Evolutionary conservation across 768 basidiomycete species (phyloP).

Genomic region (Russula sp.): DNA sequence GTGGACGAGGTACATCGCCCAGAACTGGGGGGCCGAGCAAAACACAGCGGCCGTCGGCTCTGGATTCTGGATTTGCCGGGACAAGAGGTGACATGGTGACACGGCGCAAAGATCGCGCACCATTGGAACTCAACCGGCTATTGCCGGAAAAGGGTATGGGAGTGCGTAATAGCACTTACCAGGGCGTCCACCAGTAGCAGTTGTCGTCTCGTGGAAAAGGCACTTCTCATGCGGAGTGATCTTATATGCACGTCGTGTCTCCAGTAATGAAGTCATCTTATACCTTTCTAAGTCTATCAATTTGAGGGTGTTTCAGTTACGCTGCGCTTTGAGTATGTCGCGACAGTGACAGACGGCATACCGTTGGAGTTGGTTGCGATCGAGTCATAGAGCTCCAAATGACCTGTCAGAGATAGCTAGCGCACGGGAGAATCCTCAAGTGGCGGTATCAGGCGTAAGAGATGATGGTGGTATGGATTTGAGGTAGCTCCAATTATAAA

Average conservation of each 20-base stretch:
- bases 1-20: constrained; percentile 5
- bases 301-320: not conserved
- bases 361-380: not conserved
- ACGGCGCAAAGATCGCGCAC: not conserved
- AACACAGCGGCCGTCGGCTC: not conserved
- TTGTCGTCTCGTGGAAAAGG: not conserved
- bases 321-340: not conserved
- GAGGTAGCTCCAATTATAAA: not conserved
- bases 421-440: not conserved
- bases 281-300: not conserved
- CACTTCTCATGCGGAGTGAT: not conserved
- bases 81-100: not conserved
- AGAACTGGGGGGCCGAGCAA: not conserved
- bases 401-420: not conserved
- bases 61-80: no score
- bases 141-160: not conserved
- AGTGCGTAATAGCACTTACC: no score
- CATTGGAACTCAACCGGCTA: not conserved
- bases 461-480: not conserved
- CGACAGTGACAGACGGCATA: not conserved
- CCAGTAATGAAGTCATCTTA: not conserved
- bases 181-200: not conserved
- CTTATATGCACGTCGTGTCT: not conserved
- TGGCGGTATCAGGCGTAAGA: not conserved
- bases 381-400: not conserved